phyloP scores from a whole-genome alignment of 2,329 filamentous ascomycete species.

The Fusarium ambrosium region DNA sequence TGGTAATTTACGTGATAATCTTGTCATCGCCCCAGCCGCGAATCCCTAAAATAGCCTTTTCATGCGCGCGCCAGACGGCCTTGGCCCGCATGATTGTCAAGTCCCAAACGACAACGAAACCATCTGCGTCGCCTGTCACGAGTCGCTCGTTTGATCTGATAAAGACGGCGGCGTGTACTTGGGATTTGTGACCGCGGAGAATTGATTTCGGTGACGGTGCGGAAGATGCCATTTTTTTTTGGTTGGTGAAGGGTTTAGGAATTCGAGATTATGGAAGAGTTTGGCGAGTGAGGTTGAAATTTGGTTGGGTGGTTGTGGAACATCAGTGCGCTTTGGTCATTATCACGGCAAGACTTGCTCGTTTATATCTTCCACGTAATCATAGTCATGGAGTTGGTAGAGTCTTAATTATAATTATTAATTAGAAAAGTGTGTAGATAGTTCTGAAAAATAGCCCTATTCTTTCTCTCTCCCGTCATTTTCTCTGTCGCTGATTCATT shows the following conservation, averaged over 20 bases:
- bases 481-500: not conserved
- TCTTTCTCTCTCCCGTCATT: not conserved
- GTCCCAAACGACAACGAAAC: slow-evolving; percentile 90
- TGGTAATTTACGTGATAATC: slow-evolving; percentile 80
- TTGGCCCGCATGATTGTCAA: slow-evolving; percentile 83
- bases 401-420: not conserved
- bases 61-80: slow-evolving; percentile 89
- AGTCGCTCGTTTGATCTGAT: slow-evolving; percentile 80
- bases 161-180: slow-evolving; percentile 84
- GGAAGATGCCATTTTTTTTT: slow-evolving; percentile 46
- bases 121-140: slow-evolving; percentile 89
- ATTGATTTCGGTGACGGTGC: slow-evolving; percentile 67
- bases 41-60: slow-evolving; percentile 81
- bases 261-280: slow-evolving; percentile 16
- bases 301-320: slow-evolving; percentile 12
- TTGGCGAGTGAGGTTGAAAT: not conserved
- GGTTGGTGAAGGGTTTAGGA: not conserved
- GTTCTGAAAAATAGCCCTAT: not conserved
- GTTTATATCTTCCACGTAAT: not conserved
- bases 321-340: not conserved
- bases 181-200: slow-evolving; percentile 85
- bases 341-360: not conserved
- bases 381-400: not conserved
- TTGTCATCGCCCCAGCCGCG: slow-evolving; percentile 78
- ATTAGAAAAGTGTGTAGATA: not conserved